Evolutionary conservation across 1,284 basidiomycete species (phyloP), one percentile per base, ranked within the genome.

Genomic region (Ustilago tritici): DNA sequence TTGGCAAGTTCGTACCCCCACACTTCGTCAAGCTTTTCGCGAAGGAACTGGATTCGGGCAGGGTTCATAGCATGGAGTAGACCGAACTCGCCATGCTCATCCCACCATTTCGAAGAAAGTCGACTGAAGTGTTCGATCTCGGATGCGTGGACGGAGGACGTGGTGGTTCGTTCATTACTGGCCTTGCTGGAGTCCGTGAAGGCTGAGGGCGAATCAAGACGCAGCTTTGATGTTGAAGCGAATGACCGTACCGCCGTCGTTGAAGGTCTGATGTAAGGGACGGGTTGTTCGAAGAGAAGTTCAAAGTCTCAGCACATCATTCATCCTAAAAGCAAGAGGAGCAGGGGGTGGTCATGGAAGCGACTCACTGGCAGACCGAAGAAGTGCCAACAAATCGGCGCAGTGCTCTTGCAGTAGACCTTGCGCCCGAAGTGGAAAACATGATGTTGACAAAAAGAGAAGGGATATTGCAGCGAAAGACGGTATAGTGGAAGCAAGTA

Each of bases 21-120:
- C 11, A 83, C 79, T 56, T 85, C 84, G 15, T 80, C 62, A n/a
- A 86, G 85, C 86, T 96, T 96, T 74, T 95, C 90, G 32, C 92
- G 90, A 23, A 99, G 89, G 85, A 95, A 98, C 65, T 91, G 90
- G 80, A 95, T 90, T 40, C 97, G 89, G 12, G 92, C 90, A 0
- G 95, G 94, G 87, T 99, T 99, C 96, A 99, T 98, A 82, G 91
- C 91, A 86, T 99, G 97, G 38, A 99, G 88, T 43, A 96, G 88
- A 2, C 89, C 90, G 83, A 98, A 97, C 86, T 98, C 95, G 79
- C 96, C 95, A 35, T 89, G 89, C 84, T 97, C 94, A 86, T 98
- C 92, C 97, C 97, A 99, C 97, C 97, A 99, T 83, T 93, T 90
- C 31, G 93, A 92, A 0, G 95, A 95, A 1, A 99, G 91, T 40